phyloP scores from a whole-genome alignment of 2,329 filamentous ascomycete species.

The Sphaerulina vaccinii region DNA sequence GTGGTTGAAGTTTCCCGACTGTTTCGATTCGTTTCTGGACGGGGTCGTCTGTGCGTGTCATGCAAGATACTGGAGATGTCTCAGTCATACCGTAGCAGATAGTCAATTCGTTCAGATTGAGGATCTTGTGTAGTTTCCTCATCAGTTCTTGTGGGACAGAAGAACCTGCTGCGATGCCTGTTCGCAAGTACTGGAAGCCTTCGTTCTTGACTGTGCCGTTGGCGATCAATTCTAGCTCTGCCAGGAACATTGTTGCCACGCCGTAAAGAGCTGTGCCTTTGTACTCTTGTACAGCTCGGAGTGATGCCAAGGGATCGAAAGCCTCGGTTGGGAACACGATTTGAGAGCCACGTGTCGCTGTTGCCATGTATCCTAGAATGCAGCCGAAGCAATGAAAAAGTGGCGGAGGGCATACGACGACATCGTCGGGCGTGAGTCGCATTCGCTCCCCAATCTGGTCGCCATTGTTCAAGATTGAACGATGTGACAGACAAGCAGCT shows the following conservation, averaged over 20 bases:
- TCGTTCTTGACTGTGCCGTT: constrained; percentile 39
- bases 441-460: constrained; percentile 80
- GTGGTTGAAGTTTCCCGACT: constrained; percentile 79
- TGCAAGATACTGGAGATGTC: constrained; percentile 70
- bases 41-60: constrained; percentile 78
- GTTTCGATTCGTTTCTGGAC: constrained; percentile 69
- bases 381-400: constrained; percentile 76
- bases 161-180: constrained; percentile 88
- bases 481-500: constrained; percentile 83
- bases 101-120: constrained; percentile 79
- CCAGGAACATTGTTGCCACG: constrained; percentile 92
- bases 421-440: constrained; percentile 71
- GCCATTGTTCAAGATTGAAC: constrained; percentile 89
- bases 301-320: constrained; percentile 74
- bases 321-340: constrained; percentile 85
- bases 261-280: constrained; percentile 73
- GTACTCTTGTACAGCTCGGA: constrained; percentile 64
- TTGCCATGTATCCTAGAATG: constrained; percentile 94
- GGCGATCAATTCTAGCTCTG: constrained; percentile 73
- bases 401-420: constrained; percentile 63
- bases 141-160: constrained; percentile 83
- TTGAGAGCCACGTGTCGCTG: constrained; percentile 75
- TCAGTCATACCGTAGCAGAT: constrained; percentile 99
- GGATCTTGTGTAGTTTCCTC: constrained; percentile 66
- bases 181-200: constrained; percentile 67